Base-by-base conservation (phyloP, 331 rosid genomes). In the Malus hybrid region DNA sequence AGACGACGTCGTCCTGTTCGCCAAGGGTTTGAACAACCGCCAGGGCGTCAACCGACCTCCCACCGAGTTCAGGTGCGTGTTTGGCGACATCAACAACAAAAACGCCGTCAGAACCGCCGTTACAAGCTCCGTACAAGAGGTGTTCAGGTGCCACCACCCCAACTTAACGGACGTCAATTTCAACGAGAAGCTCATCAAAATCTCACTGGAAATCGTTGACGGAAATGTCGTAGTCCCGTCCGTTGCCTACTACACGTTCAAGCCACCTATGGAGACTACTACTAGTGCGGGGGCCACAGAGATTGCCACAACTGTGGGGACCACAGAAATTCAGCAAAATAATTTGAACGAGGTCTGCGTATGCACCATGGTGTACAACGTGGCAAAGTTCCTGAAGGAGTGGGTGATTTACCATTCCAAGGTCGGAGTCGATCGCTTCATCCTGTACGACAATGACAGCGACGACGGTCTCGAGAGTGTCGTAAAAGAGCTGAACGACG, bases 331-430 rank as follows among this genome's bases (percentile, higher is more conserved):
- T 46, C 53, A 46, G 16, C 18, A 5, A 1, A 13, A 46, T 46
- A 46, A 46, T 5, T 46, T 46, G 53, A 6, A 46, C 28, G 66
- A 11, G 46, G 6, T 92, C 60, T 92, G 97, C 20, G 97, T 92
- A 4, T 88, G 91, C 36, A 83, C 97, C 5, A 92, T 92, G 97
- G 96, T 92, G 24, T 84, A 87, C 83, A 88, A 90, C 70, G 91
- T 86, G 61, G 93, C 78, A 0, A 92, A 89, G 66, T 78, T 88
- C 68, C 32, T 92, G 46, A 73, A 73, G 10, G 97, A 92, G 65
- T 92, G 97, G 97, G 93, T 92, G 6, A 74, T 68, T 76, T 92
- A 89, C 78, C 88, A 92, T 63, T 82, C 93, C 13, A 80, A 53
- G 44, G 75, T 85, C 1, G 91, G 97, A 0, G 90, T 89, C 5